Evolutionary conservation across 257 asterid genomes (phyloP).

Genomic region (Solanum megistacrolobum): DNA sequence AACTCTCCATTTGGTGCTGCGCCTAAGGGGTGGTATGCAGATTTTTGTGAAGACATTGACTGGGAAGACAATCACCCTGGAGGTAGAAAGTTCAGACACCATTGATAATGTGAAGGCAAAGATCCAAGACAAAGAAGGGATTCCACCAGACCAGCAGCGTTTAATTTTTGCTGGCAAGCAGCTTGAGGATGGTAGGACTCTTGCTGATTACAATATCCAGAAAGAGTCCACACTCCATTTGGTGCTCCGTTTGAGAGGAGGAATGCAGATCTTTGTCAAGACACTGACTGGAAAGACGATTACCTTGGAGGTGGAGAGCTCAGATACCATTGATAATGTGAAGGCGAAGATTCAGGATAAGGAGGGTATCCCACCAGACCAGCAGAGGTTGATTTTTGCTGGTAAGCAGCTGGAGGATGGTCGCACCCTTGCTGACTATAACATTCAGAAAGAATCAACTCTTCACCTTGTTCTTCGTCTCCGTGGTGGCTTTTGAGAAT

Average conservation of each 20-base stretch:
- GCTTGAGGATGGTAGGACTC: constrained; percentile 1
- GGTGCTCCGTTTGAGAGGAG: not conserved
- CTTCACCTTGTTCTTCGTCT: not conserved
- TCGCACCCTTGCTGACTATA: not conserved
- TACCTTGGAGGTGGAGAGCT: not conserved
- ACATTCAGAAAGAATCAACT: not conserved
- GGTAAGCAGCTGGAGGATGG: constrained; percentile 9
- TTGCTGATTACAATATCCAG: constrained; percentile 1
- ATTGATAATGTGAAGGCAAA: not conserved
- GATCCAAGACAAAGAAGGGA: not conserved
- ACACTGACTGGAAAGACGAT: not conserved
- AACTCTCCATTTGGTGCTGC: constrained; percentile 14
- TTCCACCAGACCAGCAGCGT: not conserved
- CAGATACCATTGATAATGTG: not conserved
- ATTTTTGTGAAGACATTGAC: not conserved
- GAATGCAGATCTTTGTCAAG: not conserved
- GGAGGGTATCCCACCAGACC: not conserved
- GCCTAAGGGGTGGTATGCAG: constrained; percentile 10
- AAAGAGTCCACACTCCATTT: not conserved
- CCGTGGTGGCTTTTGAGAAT: not conserved
- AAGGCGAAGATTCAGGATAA: not conserved
- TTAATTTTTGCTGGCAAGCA: constrained; percentile 6
- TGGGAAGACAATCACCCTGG: not conserved
- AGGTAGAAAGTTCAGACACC: not conserved
- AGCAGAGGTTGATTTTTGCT: constrained; percentile 2